Conservation (phyloP, 495 filamentous ascomycete species). For the Aspergillus taichungensis region DNA sequence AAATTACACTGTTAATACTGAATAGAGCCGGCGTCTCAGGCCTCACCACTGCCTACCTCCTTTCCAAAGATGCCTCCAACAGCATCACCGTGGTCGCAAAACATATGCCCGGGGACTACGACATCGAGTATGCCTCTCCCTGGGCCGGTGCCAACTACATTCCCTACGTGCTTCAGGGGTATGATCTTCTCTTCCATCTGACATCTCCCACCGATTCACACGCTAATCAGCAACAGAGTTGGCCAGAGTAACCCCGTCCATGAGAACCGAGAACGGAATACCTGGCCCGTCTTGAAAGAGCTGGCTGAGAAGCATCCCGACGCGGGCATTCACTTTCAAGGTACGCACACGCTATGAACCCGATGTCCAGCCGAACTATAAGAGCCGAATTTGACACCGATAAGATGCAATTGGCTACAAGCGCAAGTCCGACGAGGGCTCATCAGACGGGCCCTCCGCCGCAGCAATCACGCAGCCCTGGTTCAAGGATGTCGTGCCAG, state of each 20-base stretch:
- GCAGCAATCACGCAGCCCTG: conserved; percentile 67
- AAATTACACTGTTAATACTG: background rate
- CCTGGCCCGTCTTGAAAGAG: conserved; percentile 57
- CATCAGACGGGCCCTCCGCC: conserved; percentile 44
- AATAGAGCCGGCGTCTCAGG: conserved; percentile 82
- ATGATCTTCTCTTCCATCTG: background rate
- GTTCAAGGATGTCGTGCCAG: conserved; percentile 69
- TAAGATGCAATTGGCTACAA: conserved; percentile 53
- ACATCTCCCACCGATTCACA: background rate
- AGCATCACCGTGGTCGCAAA: conserved; percentile 81
- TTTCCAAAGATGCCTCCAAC: conserved; percentile 60
- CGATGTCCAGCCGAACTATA: too few species aligned
- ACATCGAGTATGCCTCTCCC: conserved; percentile 90
- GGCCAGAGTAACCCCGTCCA: conserved; percentile 43
- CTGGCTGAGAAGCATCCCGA: conserved; percentile 69
- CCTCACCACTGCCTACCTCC: conserved; percentile 79
- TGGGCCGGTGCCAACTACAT: conserved; percentile 93
- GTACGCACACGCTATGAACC: too few species aligned
- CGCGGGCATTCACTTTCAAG: conserved; percentile 82
- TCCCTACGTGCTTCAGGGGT: conserved; percentile 47
- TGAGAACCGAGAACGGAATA: conserved; percentile 53
- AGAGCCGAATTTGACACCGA: background rate
- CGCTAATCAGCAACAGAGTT: conserved; percentile 29
- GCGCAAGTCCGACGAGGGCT: conserved; percentile 50
- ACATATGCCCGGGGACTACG: conserved; percentile 98